Conservation (phyloP, 2,329 filamentous ascomycete genomes). For the Fusarium sp. region DNA sequence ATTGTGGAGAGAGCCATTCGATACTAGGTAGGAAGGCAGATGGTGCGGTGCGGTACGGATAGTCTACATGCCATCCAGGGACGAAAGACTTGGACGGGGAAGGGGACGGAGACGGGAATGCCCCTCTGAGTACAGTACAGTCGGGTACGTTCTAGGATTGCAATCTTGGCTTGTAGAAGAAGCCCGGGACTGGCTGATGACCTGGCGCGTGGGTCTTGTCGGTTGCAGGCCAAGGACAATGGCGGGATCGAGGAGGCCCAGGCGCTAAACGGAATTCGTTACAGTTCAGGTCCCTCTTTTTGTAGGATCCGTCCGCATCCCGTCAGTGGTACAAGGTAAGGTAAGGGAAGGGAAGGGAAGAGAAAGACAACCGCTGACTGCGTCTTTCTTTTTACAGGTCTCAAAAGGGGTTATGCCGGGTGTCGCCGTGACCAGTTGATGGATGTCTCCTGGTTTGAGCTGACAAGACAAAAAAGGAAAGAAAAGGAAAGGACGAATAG, state of each 20-base stretch:
- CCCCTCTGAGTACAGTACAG: constrained; percentile 4
- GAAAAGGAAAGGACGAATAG: constrained; percentile 3
- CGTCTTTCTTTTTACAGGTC: constrained; percentile 15
- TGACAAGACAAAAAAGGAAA: constrained; percentile 8
- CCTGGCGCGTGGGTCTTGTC: constrained; percentile 33
- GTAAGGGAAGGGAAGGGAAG: neutral
- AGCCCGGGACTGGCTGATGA: constrained; percentile 36
- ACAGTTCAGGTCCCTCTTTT: constrained; percentile 28
- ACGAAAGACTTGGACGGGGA: constrained; percentile 20
- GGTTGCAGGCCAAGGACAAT: constrained; percentile 41
- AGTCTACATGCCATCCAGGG: constrained; percentile 21
- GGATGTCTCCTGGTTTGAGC: constrained; percentile 17
- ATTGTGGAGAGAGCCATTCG: constrained; percentile 33
- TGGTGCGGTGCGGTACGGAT: constrained; percentile 26
- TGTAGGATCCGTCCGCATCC: constrained; percentile 7
- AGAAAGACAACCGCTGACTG: constrained; percentile 1
- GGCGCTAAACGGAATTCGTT: constrained; percentile 47
- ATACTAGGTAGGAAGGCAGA: constrained; percentile 9
- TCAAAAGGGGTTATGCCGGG: constrained; percentile 10
- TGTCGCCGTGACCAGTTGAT: constrained; percentile 29
- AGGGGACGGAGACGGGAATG: constrained; percentile 29
- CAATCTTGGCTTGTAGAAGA: constrained; percentile 35
- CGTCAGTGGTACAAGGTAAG: constrained; percentile 12
- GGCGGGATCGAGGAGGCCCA: constrained; percentile 44
- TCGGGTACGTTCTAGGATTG: constrained; percentile 31